These are phyloP conservation scores for Penicillium ucsense DNA, from an alignment of 495 filamentous ascomycete species.

Conservation along the genomic window DNA sequence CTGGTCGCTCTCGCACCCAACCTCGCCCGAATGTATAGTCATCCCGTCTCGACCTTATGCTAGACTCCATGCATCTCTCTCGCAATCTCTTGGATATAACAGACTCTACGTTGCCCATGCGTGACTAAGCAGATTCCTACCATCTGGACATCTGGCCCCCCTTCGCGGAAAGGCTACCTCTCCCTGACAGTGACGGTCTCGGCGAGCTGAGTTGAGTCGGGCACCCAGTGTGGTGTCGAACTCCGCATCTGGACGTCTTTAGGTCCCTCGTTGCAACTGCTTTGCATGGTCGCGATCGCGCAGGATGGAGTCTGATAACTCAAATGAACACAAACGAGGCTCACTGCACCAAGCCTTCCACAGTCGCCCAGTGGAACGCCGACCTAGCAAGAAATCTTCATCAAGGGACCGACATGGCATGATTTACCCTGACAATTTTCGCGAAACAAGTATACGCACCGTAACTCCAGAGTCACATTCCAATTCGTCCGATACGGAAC, in stretches of 20 bases:
- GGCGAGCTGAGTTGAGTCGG: slow-evolving; percentile 13
- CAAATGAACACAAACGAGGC: slow-evolving; percentile 34
- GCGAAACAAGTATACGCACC: slow-evolving; percentile 36
- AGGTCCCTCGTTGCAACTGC: slow-evolving; percentile 4
- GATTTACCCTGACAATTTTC: slow-evolving; percentile 44
- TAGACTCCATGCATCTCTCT: slow-evolving; percentile 41
- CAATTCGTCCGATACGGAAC: slow-evolving; percentile 31
- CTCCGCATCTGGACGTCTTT: slow-evolving; percentile 16
- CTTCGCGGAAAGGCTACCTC: slow-evolving; percentile 3
- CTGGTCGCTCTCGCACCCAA: slow-evolving; percentile 8
- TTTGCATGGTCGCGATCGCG: slow-evolving; percentile 5
- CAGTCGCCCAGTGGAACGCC: slow-evolving; percentile 38
- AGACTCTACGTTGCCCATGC: slow-evolving; percentile 28
- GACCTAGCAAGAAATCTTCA: slow-evolving; percentile 44
- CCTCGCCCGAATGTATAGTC: slow-evolving; percentile 20
- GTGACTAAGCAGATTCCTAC: slow-evolving; percentile 15
- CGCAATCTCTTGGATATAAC: slow-evolving; percentile 27
- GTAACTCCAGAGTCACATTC: slow-evolving; percentile 41
- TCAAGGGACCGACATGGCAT: slow-evolving; percentile 44
- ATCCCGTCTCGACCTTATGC: slow-evolving; percentile 15
- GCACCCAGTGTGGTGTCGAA: slow-evolving; percentile 5
- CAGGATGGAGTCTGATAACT: slow-evolving; percentile 38
- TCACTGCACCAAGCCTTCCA: slow-evolving; percentile 34
- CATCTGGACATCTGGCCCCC: slow-evolving; percentile 9
- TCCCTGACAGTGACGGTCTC: slow-evolving; percentile 5